Evolutionary conservation across 805 yeast genomes (phyloP), one percentile per base, ranked within the genome.

Genomic region (Zygosaccharomyces rouxii): DNA sequence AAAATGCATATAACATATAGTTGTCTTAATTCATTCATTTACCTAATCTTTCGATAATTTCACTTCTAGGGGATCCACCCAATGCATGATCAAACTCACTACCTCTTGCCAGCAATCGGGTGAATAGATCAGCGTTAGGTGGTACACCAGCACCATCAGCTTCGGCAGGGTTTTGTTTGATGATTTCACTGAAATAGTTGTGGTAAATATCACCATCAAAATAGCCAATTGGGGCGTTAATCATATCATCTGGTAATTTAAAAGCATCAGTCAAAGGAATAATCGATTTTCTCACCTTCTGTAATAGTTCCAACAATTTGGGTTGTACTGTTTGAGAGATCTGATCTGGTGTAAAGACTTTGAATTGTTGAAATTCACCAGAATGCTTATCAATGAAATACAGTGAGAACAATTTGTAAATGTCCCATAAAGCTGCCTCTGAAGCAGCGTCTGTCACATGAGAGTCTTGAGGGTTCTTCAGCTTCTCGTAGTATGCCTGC

Each of bases 241-340:
- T 76, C 71, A 85, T 78, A 64, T 77, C 84, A 69, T 89, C 96
- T 35, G 88, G 80, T 54, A 85, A 76, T 68, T 84, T 80, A 74
- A 89, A 89, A 1, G 95, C 77, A 68, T 89, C 97, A 4, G 95
- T 85, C 58, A 86, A 73, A 1, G 86, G 84, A 64, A 88, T 80
- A 47, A 84, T 86, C 59, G 84, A 80, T 26, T 80, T 78, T 66
- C 96, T 75, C 35, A 84, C 63, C 22, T 69, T 70, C 22, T 71
- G 66, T 54, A 84, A 69, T 53, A 81, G 63, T 42, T 63, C 63
- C 38, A 75, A 74, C 47, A 78, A 72, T 47, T 73, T 68, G 7
- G 61, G 64, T 41, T 76, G 65, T 43, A 72, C 74, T 38, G 75
- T 57, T 5, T 60, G 56, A 42, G 74, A 74, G 37, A 80, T 69